phyloP scores from a whole-genome alignment of 352 stramenopile species.

The Poterioochromonas sp. region DNA sequence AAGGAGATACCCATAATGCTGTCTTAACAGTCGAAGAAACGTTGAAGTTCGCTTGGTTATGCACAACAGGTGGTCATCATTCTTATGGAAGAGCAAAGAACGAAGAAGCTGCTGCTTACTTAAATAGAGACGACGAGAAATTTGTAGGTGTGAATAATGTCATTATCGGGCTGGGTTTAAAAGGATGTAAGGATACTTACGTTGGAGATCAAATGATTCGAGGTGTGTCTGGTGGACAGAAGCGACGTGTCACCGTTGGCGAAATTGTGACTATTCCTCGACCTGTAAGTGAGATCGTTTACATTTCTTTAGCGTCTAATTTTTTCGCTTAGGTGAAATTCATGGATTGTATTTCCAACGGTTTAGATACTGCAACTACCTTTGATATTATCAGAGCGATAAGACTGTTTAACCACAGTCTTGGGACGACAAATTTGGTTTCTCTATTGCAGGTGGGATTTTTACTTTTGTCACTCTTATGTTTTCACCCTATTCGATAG shows the following conservation, averaged over 20 bases:
- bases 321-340: constrained; percentile 52
- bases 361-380: constrained; percentile 76
- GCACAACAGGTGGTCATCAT: constrained; percentile 48
- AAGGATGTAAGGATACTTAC: constrained; percentile 75
- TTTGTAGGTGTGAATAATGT: constrained; percentile 58
- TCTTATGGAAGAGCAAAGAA: constrained; percentile 26
- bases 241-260: constrained; percentile 71
- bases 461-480: background rate
- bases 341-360: constrained; percentile 82
- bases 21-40: constrained; percentile 80
- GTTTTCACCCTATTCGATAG: constrained; percentile 42
- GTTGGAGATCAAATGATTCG: constrained; percentile 72
- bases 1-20: constrained; percentile 72
- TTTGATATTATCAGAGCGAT: constrained; percentile 77
- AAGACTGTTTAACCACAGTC: constrained; percentile 48
- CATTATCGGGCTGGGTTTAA: constrained; percentile 68
- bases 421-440: constrained; percentile 57
- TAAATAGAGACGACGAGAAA: constrained; percentile 26
- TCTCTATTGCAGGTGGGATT: constrained; percentile 54
- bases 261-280: constrained; percentile 72
- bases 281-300: constrained; percentile 69
- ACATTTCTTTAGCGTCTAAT: constrained; percentile 74
- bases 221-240: constrained; percentile 78
- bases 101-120: constrained; percentile 5
- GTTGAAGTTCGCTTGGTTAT: constrained; percentile 78